Evolutionary conservation across 331 rosid species (phyloP).

Genomic region (Malus hybrid): DNA sequence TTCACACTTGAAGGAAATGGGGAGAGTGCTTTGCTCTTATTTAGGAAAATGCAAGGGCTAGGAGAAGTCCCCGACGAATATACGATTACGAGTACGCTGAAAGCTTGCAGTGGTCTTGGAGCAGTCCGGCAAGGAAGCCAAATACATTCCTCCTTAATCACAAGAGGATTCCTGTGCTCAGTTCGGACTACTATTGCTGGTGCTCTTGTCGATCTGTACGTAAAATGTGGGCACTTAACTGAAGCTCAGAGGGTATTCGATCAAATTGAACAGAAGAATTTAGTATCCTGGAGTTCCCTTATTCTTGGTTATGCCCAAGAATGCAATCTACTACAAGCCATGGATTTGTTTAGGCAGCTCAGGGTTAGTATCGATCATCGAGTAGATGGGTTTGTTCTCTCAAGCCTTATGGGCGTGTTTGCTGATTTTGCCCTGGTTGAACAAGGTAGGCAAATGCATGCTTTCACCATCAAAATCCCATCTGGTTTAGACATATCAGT

Average conservation of each 20-base stretch:
- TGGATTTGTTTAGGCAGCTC: conserved; percentile 48
- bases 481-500: conserved; percentile 51
- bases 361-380: conserved; percentile 28
- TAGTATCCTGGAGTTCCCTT: conserved; percentile 47
- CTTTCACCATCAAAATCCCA: conserved; percentile 42
- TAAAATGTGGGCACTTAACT: conserved; percentile 28
- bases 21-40: conserved; percentile 36
- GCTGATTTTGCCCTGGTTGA: conserved; percentile 54
- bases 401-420: conserved; percentile 52
- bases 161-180: conserved; percentile 35
- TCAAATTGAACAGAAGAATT: conserved; percentile 38
- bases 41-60: conserved; percentile 36
- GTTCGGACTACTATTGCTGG: conserved; percentile 32
- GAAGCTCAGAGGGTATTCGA: conserved; percentile 54
- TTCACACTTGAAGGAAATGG: conserved; percentile 32
- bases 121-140: conserved; percentile 45
- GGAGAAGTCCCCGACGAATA: conserved; percentile 51
- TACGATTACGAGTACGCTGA: conserved; percentile 45
- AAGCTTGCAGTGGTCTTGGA: conserved; percentile 48
- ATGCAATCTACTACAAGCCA: conserved; percentile 38
- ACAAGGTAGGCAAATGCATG: conserved; percentile 70
- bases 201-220: conserved; percentile 59
- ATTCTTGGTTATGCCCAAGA: conserved; percentile 63
- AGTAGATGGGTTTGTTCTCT: conserved; percentile 51
- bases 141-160: conserved; percentile 44